Conservation (phyloP, 768 basidiomycete species). For the Podaxis sp. region DNA sequence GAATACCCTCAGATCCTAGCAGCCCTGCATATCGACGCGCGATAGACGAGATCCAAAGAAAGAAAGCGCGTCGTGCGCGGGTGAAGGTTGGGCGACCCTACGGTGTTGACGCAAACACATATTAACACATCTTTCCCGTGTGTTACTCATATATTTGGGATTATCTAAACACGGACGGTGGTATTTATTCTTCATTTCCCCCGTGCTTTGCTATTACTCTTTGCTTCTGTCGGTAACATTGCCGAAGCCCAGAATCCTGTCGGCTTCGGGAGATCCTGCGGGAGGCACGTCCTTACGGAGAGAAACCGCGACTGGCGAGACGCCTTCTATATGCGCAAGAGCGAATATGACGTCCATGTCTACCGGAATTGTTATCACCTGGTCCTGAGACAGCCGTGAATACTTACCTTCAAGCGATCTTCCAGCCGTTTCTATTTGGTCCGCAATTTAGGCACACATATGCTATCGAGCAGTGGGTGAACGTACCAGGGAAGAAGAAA, state of each 20-base stretch:
- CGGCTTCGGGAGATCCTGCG: constrained; percentile 45
- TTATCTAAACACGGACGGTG: not conserved
- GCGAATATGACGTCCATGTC: constrained; percentile 51
- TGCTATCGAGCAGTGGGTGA: not conserved
- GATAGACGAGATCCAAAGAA: constrained; percentile 39
- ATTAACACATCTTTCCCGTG: constrained; percentile 1
- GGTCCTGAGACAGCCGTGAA: not conserved
- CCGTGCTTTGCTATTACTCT: constrained; percentile 31
- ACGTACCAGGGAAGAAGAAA: constrained; percentile 49
- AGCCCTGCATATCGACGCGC: constrained; percentile 29
- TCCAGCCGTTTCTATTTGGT: constrained; percentile 49
- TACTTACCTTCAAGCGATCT: constrained; percentile 50
- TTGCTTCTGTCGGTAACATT: constrained; percentile 17
- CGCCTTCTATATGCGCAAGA: constrained; percentile 41
- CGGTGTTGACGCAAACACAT: constrained; percentile 9
- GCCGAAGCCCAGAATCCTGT: constrained; percentile 39
- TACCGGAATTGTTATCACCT: constrained; percentile 14
- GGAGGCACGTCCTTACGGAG: constrained; percentile 42
- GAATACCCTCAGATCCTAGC: constrained; percentile 15
- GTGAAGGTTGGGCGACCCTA: constrained; percentile 26
- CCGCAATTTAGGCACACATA: not conserved
- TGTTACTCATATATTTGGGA: not conserved
- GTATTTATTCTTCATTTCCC: not conserved
- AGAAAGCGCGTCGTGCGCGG: constrained; percentile 36
- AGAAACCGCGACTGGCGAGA: constrained; percentile 44